Base-by-base conservation (phyloP, 139 green algal species). In the Yamagishiella unicocca region DNA sequence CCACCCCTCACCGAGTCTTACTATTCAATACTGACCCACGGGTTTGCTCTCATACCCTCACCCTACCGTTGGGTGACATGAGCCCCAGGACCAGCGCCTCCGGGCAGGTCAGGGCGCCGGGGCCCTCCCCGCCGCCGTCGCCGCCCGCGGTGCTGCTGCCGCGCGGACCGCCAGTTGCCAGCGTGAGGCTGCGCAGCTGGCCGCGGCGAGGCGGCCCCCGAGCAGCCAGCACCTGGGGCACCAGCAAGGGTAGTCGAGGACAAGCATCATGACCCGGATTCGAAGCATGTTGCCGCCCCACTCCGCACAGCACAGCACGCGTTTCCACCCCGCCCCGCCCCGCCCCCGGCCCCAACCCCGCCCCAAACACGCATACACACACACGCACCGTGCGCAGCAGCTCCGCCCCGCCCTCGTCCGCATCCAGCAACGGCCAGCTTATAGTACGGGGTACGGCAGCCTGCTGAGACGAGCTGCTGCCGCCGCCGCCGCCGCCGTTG, bases 51-150 rank as follows among this genome's bases (percentile, higher is more conserved):
- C n/a, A n/a, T n/a, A n/a, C n/a, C n/a, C n/a, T n/a, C n/a, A n/a
- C 53, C 74, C 0, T 35, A 86, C 80, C 80, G 45, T 86, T 86
- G 24, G 80, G 80, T 33, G 80, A 86, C 64, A 77, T 68, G 80
- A 86, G 64, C 19, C 43, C 31, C 31, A 86, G 66, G 43, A 86
- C 29, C 80, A 86, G 62, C 64, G 64, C 80, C 42, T 86, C 29
- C 0, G 64, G 64, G 35, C 80, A 86, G 8, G 31, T 43, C n/a
- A 72, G 9, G 58, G 19, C 22, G 19, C 58, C 58, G 19, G 6
- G 58, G 19, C 29, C 19, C 19, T 6, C n/a, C 43, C 45, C 72
- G 72, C 43, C 14, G 42, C 43, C 72, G 58, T 6, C n/a, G 66
- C 50, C 50, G 50, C 50, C 50, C 66, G 31, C 31, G 37, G 24